phyloP scores from a whole-genome alignment of 2,329 filamentous ascomycete species.

The Ascochyta clinopodiicola region DNA sequence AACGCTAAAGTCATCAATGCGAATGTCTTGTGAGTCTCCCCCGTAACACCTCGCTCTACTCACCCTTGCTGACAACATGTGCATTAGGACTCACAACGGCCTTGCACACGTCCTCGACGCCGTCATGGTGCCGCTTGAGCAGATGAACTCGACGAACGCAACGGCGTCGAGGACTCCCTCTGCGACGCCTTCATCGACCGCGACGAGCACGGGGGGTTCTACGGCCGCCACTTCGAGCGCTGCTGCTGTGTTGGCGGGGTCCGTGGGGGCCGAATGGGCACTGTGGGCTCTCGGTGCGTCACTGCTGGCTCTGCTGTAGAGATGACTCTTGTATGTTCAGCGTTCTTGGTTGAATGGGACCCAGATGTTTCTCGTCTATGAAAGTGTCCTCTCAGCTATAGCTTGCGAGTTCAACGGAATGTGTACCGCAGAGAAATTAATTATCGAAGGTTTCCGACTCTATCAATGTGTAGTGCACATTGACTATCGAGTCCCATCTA shows the following conservation, averaged over 20 bases:
- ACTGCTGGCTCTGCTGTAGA: not conserved
- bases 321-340: no score
- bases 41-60: not conserved
- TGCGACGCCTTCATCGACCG: constrained; percentile 15
- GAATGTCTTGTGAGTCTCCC: constrained; percentile 29
- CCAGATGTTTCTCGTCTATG: no score
- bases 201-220: not conserved
- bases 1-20: constrained; percentile 31
- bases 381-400: no score
- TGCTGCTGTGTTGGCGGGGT: not conserved
- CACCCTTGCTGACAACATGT: not conserved
- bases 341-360: no score
- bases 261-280: not conserved
- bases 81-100: constrained; percentile 28
- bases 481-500: no score
- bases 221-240: not conserved
- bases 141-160: constrained; percentile 12
- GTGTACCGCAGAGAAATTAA: no score
- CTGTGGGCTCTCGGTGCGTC: not conserved
- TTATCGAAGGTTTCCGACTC: no score
- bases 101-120: constrained; percentile 30
- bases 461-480: no score
- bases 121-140: constrained; percentile 27
- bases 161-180: constrained; percentile 14
- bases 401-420: no score